Percentiles rank a stretch among this genome's conserved stretches.
These are phyloP conservation scores for Russula emetica DNA, from an alignment of 768 basidiomycete species.

Conservation along the genomic window DNA sequence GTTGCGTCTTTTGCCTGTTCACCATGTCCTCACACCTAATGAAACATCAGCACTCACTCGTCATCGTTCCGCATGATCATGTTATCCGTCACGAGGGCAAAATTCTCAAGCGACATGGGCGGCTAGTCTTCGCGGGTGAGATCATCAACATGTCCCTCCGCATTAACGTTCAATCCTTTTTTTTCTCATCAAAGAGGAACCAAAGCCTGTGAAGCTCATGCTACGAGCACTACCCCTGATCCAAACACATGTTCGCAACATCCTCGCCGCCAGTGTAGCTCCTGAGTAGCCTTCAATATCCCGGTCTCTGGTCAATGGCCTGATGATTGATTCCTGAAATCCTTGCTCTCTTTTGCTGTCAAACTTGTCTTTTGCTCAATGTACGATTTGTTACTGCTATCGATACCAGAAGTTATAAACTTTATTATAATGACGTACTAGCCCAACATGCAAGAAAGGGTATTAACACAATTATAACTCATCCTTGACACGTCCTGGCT, in stretches of 20 bases:
- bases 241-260: conserved; percentile 24
- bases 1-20: not conserved
- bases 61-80: conserved; percentile 65
- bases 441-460: not conserved
- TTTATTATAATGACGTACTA: conserved; percentile 10
- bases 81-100: conserved; percentile 41
- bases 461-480: conserved; percentile 17
- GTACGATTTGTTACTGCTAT: conserved; percentile 13
- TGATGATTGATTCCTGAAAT: not conserved
- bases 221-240: conserved; percentile 33
- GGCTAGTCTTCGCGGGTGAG: conserved; percentile 59
- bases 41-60: conserved; percentile 58
- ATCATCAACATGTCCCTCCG: not conserved
- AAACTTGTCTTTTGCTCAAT: conserved; percentile 9
- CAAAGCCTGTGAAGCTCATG: conserved; percentile 73
- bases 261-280: conserved; percentile 1
- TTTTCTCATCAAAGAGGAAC: conserved; percentile 46
- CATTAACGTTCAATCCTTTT: not conserved
- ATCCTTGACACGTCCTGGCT: conserved; percentile 15
- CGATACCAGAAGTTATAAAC: conserved; percentile 24
- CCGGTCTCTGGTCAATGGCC: not conserved
- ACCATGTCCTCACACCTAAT: conserved; percentile 7
- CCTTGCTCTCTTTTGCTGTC: not conserved
- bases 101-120: conserved; percentile 58
- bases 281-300: not conserved